Base-by-base conservation (phyloP, 75 land plant genomes). In the Ceratopteris richardii region DNA sequence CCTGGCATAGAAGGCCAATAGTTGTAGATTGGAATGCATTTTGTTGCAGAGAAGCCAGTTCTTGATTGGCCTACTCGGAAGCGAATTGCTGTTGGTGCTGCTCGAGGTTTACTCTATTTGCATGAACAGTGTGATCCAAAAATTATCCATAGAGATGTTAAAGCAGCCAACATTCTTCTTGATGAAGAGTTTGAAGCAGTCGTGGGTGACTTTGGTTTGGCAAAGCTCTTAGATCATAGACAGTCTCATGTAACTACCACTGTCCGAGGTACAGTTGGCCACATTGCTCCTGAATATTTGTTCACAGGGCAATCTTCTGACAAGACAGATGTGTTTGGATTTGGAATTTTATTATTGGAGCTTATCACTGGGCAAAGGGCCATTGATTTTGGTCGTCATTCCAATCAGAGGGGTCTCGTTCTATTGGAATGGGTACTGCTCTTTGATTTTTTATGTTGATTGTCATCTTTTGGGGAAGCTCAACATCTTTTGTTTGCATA, bases 71-170 rank as follows among this genome's bases (percentile, higher is more conserved):
- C 27, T 56, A 85, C 66, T 60, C 66, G 95, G 28, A 82, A 77
- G 76, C 46, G 58, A 1, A 80, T 89, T 61, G 90, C 95, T 19
- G 50, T 89, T 56, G 95, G 95, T 10, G 70, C 96, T 44, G 84
- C 96, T 20, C 72, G 93, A 31, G 96, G 96, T 17, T 65, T 90
- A 20, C 24, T 78, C 23, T 90, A 90, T 63, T 66, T 90, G 37
- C 96, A 90, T 47, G 96, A 90, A 30, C 95, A 89, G 24, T 89
- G 90, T 51, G 81, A 82, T 58, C 93, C 92, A 27, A 84, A 87
- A 57, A 90, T 90, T 56, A 87, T 90, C 58, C 96, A 90, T 54
- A 61, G 96, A 29, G 96, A 90, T 69, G 93, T 90, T 1, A 90
- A 90, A 74, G 88, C 96, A 24, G 93, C 96, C 30, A 90, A 90